Evolutionary conservation across 345 rosid species (phyloP), one percentile per base, ranked within the genome.

Genomic region (Hibiscus tridactylites): DNA sequence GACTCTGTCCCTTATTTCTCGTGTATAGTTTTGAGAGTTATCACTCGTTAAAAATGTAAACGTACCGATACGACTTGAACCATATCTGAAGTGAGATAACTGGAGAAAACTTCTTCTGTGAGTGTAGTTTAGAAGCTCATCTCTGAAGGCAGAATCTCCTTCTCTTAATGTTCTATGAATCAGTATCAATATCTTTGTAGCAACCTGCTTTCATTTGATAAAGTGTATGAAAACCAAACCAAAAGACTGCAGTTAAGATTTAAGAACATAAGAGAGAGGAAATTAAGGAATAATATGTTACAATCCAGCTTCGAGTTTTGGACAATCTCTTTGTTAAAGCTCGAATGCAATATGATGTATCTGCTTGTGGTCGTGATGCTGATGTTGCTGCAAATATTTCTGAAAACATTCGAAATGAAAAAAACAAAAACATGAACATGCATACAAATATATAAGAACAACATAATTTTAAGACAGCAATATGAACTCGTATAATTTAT

Each of bases 91-190:
- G 74, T 92, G 86, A 61, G 97, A 88, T 33, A 95, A 89, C 74
- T 90, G 91, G 68, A 95, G 96, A 69, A 95, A 83, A 52, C 84
- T 88, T 71, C 92, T 88, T 83, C 97, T 79, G 88, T 21, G 93
- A 84, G 3, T 31, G 77, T 85, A 90, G 80, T 83, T 88, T 31
- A 89, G 67, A 71, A 94, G 90, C 82, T 91, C 98, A 81, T 94
- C 97, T 68, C 92, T 81, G 62, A 94, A 94, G 0, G 93, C 85
- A 10, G 97, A 95, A 83, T 95, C 99, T 54, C 97, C 97, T 78
- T 95, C 99, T 80, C 99, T 86, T 76, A 92, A 74, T 52, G 99
- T 88, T 83, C 99, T 83, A 47, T 95, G 99, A 65, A 95, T 90
- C 15, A 95, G 97, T 81, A 92, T 90, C 73, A 95, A 80, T 39